These are phyloP conservation scores for Apostasia ramifera DNA, from an alignment of 106 monocot species.

Conservation along the genomic window DNA sequence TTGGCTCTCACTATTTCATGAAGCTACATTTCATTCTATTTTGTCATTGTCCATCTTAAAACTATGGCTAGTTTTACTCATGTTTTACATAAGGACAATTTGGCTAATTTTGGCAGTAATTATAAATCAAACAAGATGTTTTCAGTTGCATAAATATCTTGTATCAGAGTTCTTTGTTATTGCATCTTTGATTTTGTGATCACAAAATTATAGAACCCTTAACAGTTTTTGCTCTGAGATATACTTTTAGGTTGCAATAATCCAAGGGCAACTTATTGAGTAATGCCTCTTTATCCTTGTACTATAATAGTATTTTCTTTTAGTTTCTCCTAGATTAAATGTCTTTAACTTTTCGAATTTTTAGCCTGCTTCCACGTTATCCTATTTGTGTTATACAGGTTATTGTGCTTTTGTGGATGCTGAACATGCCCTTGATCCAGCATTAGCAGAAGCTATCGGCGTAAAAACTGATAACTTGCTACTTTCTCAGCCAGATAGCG, in stretches of 20 bases:
- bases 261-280: not conserved
- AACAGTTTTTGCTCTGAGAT: too few relatives aligned
- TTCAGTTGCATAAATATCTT: too few relatives aligned
- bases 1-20: not conserved
- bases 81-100: too few relatives aligned
- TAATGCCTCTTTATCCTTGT: not conserved
- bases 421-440: conserved; percentile 97
- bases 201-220: too few relatives aligned
- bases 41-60: too few relatives aligned
- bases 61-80: too few relatives aligned
- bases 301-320: not conserved
- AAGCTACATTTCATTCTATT: not conserved
- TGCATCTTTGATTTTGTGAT: too few relatives aligned
- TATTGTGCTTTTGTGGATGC: conserved; percentile 98
- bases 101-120: too few relatives aligned
- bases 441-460: conserved; percentile 83
- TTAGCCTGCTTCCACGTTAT: conserved; percentile 6
- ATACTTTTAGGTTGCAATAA: not conserved
- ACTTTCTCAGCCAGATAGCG: conserved; percentile 93
- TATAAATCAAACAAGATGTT: too few relatives aligned
- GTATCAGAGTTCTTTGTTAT: too few relatives aligned
- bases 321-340: not conserved
- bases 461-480: conserved; percentile 90
- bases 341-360: not conserved
- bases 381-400: conserved; percentile 31